Conservation (phyloP, 805 yeast species). For the Lachancea sp. region DNA sequence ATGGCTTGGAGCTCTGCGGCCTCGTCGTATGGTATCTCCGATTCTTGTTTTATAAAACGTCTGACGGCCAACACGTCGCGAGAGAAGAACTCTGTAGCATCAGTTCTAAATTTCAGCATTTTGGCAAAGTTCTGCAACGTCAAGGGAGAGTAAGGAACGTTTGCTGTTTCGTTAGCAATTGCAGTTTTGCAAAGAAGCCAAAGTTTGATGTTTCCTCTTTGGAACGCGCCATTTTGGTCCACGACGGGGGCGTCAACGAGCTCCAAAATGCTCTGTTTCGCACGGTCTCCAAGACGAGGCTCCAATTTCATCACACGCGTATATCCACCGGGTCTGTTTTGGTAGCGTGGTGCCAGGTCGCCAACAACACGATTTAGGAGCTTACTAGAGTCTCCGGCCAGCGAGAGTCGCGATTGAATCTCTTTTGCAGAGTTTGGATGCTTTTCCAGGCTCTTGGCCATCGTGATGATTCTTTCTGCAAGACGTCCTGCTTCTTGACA, state of each 20-base stretch:
- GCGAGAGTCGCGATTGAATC: conserved; percentile 38
- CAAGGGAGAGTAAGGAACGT: conserved; percentile 11
- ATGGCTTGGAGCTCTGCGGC: conserved; percentile 8
- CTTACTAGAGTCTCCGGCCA: conserved; percentile 40
- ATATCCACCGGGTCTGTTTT: conserved; percentile 66
- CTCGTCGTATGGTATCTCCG: conserved; percentile 12
- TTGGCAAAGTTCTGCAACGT: conserved; percentile 25
- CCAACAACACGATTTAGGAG: conserved; percentile 59
- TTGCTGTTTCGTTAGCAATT: conserved; percentile 23
- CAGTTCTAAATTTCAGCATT: conserved; percentile 13
- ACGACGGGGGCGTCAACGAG: conserved; percentile 58
- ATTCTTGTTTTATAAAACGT: conserved; percentile 12
- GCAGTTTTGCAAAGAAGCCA: conserved; percentile 28
- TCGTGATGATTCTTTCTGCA: conserved; percentile 58
- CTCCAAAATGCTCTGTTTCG: conserved; percentile 84
- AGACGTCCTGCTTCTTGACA: conserved; percentile 62
- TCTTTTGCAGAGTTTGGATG: conserved; percentile 15
- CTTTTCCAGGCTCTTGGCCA: conserved; percentile 39
- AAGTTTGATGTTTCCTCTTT: conserved; percentile 28
- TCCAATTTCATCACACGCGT: conserved; percentile 81
- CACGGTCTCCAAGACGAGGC: conserved; percentile 81
- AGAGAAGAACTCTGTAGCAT: conserved; percentile 1
- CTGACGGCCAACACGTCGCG: conserved; percentile 11
- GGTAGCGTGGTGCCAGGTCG: conserved; percentile 59
- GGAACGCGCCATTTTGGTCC: conserved; percentile 16